A percentile compares a stretch with the other conserved stretches of the same genome.
phyloP scores from a whole-genome alignment of 2,329 filamentous ascomycete genomes.

The Ophiostoma perfectum region DNA sequence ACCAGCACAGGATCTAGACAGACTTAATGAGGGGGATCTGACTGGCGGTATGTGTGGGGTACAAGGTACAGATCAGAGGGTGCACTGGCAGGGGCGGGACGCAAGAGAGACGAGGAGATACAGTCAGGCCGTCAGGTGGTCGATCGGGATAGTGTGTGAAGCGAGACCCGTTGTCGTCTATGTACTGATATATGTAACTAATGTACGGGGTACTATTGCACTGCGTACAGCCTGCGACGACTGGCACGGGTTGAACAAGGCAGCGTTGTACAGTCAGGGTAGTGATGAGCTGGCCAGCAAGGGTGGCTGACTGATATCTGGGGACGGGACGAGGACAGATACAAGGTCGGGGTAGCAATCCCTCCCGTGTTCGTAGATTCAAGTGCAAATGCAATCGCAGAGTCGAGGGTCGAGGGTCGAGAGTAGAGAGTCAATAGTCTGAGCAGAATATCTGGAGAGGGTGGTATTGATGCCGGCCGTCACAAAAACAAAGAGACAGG shows the following conservation, averaged over 20 bases:
- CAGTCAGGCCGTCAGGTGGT: not conserved
- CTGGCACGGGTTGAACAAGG: too few species aligned
- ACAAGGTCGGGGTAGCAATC: not conserved
- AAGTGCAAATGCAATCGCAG: not conserved
- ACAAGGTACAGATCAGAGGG: not conserved
- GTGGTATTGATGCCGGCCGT: not conserved
- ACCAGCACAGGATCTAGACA: not conserved
- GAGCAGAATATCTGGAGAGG: not conserved
- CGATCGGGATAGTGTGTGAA: not conserved
- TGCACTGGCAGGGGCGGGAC: not conserved
- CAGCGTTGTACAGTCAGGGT: too few species aligned
- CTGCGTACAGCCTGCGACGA: too few species aligned
- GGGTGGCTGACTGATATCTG: not conserved
- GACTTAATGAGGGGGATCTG: not conserved
- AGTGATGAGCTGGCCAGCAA: slow-evolving; percentile 1
- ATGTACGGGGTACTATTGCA: too few species aligned
- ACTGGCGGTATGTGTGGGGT: not conserved
- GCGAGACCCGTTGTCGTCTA: not conserved
- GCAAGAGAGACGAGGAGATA: not conserved
- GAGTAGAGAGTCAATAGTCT: too few species aligned
- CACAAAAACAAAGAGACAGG: not conserved
- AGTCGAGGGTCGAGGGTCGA: not conserved
- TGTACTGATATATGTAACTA: not conserved
- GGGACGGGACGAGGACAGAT: not conserved
- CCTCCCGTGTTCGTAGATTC: not conserved